Conservation (phyloP, 345 rosid species). For the Psidium guajava region DNA sequence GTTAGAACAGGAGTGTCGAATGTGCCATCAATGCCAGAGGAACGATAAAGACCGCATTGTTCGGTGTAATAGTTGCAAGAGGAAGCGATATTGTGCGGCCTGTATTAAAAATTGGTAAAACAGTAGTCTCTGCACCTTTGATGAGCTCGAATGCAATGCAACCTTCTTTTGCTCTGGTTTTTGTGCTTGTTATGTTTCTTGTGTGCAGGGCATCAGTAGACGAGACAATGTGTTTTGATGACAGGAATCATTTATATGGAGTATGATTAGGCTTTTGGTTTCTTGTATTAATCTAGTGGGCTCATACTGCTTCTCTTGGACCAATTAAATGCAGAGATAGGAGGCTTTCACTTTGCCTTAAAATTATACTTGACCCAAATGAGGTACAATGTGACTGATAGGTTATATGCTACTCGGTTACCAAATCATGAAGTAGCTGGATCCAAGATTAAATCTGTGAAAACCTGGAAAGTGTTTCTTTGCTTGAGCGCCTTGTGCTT, state of each 20-base stretch:
- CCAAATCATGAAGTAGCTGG: background rate
- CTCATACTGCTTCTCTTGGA: background rate
- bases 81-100: slow-evolving; percentile 15
- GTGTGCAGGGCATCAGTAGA: background rate
- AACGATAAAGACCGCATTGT: slow-evolving; percentile 21
- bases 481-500: background rate
- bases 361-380: background rate
- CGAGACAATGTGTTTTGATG: background rate
- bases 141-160: background rate
- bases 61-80: slow-evolving; percentile 14
- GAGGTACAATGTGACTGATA: background rate
- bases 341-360: background rate
- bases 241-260: background rate
- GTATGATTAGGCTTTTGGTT: background rate
- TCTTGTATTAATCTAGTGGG: background rate
- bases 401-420: background rate
- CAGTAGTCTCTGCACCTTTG: background rate
- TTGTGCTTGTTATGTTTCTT: background rate
- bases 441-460: background rate
- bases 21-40: slow-evolving; percentile 36
- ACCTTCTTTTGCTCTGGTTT: background rate
- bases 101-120: slow-evolving; percentile 22
- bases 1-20: background rate
- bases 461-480: background rate
- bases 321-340: background rate